Percentiles rank a stretch among this genome's conserved stretches.
Evolutionary conservation across 2,329 filamentous ascomycete species (phyloP).

Genomic region (Tympanopsis confertula): DNA sequence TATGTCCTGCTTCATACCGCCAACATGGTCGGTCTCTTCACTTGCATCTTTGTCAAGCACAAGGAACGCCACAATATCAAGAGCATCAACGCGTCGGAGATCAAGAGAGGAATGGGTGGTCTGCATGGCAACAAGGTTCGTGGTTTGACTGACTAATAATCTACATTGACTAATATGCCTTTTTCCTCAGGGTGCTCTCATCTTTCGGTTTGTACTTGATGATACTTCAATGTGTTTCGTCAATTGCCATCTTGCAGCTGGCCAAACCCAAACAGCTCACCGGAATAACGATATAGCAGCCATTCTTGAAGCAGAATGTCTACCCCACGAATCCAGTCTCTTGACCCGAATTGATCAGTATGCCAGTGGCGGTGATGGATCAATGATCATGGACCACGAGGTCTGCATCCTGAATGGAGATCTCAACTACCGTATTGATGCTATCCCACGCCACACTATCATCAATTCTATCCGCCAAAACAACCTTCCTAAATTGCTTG

Average conservation of each 20-base stretch:
- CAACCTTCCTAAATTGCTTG: conserved; percentile 76
- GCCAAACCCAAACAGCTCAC: conserved; percentile 78
- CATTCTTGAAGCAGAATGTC: conserved; percentile 68
- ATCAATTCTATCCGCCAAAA: conserved; percentile 71
- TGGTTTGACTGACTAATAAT: conserved; percentile 3
- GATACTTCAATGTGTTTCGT: conserved; percentile 91
- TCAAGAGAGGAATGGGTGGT: conserved; percentile 94
- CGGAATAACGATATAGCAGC: conserved; percentile 86
- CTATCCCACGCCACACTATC: conserved; percentile 87
- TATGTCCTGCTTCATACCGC: conserved; percentile 83
- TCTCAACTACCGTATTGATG: conserved; percentile 95
- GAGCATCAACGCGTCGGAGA: conserved; percentile 67
- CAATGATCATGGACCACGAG: conserved; percentile 91
- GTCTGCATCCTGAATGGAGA: conserved; percentile 95
- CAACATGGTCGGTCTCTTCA: conserved; percentile 86
- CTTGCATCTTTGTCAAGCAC: conserved; percentile 85
- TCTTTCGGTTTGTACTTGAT: conserved; percentile 85
- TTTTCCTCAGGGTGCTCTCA: conserved; percentile 55
- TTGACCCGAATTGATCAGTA: conserved; percentile 64
- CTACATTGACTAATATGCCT: too few relatives aligned
- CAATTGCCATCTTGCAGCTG: conserved; percentile 93
- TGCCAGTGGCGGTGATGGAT: conserved; percentile 84
- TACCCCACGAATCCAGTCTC: conserved; percentile 63
- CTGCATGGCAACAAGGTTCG: conserved; percentile 80
- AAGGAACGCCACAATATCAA: conserved; percentile 65